phyloP scores from a whole-genome alignment of 768 basidiomycete species.

The Suillus alpinus region DNA sequence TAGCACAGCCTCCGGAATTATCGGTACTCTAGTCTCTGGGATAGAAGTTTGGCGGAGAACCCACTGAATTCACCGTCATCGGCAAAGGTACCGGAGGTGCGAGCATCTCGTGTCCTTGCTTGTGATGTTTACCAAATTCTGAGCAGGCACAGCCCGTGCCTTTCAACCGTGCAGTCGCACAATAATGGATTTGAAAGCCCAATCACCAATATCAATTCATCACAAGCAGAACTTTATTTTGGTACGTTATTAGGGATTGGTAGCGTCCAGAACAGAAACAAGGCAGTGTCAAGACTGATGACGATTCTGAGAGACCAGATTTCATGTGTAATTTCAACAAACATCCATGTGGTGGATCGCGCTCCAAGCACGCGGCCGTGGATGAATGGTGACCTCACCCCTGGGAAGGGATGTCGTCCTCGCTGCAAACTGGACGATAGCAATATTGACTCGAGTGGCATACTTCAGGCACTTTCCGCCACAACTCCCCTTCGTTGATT shows the following conservation, averaged over 20 bases:
- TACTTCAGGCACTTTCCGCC: not conserved
- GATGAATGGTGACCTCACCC: no score
- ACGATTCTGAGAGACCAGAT: not conserved
- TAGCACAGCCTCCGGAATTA: not conserved
- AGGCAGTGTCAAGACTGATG: not conserved
- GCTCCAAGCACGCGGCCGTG: not conserved
- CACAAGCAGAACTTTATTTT: constrained; percentile 25
- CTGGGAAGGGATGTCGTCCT: not conserved
- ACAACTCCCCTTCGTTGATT: not conserved
- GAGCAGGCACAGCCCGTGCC: constrained; percentile 33
- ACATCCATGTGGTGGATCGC: not conserved
- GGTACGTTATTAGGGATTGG: constrained; percentile 17
- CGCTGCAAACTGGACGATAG: not conserved
- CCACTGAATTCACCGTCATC: constrained; percentile 31
- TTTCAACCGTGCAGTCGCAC: constrained; percentile 40
- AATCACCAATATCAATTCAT: constrained; percentile 19
- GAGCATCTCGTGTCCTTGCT: constrained; percentile 41
- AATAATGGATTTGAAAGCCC: constrained; percentile 42
- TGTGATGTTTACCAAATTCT: constrained; percentile 33
- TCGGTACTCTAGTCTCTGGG: not conserved
- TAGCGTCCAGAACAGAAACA: not conserved
- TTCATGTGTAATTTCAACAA: not conserved
- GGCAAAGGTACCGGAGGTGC: constrained; percentile 46
- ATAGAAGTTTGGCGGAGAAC: constrained; percentile 33
- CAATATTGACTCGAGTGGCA: not conserved